These are phyloP conservation scores for Kernera saxatilis DNA, from an alignment of 345 rosid species.

Conservation along the genomic window DNA sequence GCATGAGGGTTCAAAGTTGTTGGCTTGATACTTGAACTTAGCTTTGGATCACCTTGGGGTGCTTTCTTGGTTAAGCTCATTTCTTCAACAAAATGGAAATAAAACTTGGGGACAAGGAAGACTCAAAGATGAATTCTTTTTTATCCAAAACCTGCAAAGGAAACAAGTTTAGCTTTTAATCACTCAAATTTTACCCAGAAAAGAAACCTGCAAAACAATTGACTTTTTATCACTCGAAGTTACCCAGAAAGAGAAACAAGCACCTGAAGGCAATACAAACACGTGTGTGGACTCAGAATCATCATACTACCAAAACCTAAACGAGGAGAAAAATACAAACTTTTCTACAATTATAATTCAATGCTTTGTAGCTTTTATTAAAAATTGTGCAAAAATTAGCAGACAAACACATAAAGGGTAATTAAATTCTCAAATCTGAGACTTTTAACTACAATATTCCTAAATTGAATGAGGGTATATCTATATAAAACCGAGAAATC, in stretches of 20 bases:
- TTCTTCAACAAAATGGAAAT: slow-evolving; percentile 29
- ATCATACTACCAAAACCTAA: slow-evolving; percentile 9
- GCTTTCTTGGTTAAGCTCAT: slow-evolving; percentile 90
- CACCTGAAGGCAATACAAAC: slow-evolving; percentile 18
- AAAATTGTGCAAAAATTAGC: background rate
- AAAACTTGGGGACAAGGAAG: background rate
- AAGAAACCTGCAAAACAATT: background rate
- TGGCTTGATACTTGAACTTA: slow-evolving; percentile 46
- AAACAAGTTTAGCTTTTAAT: background rate
- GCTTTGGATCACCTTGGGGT: slow-evolving; percentile 48
- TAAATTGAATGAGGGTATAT: too few species aligned
- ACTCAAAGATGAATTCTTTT: background rate
- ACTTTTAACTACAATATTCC: too few species aligned
- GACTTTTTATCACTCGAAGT: background rate
- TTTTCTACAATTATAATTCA: slow-evolving; percentile 11
- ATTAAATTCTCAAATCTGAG: too few species aligned
- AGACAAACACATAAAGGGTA: background rate
- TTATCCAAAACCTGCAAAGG: background rate
- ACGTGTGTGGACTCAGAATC: slow-evolving; percentile 13
- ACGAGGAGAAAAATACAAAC: background rate
- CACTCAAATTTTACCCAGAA: background rate
- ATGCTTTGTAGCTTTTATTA: slow-evolving; percentile 6
- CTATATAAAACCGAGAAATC: too few species aligned
- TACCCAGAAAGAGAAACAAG: background rate
- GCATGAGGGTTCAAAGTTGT: slow-evolving; percentile 92